Base-by-base conservation (phyloP, 148 eudicot genomes). In the Tetragonia tetragonoides region DNA sequence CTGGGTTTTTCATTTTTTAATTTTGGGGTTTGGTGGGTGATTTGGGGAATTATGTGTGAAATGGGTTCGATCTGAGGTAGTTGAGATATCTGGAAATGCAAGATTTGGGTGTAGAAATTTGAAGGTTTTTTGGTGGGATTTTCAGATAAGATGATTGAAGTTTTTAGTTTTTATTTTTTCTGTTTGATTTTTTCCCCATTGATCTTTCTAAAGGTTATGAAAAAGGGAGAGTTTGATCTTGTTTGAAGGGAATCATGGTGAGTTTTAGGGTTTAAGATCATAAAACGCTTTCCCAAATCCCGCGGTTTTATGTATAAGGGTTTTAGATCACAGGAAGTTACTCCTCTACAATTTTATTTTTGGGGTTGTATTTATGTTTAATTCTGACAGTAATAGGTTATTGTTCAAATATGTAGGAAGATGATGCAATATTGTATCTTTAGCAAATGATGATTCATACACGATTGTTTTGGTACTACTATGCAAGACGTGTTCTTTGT, bases 51-150 rank as follows among this genome's bases (percentile, higher is more conserved):
- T 84, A 21, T 65, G 41, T n/a, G 7, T 12, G 38, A 1, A 61
- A 40, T 77, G 77, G 54, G 74, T 74, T 75, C 74, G 89, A 86
- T 86, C 87, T 75, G 72, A 10, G 67, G n/a, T 16, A 11, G 14
- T 59, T 74, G 34, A 3, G 34, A 15, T 24, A 77, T 76, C 64
- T 14, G 24, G 46, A 42, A 73, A 76, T 40, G 67, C 24, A 56
- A 37, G 80, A 72, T 73, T 77, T 77, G 20, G 51, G 44, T 68
- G 53, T 41, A 6, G 12, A 46, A 41, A 37, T 76, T 38, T 16
- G 64, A 16, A 6, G 14, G 41, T 47, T 71, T 47, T 71, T 74
- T 49, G 41, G 16, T 62, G 21, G 37, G 3, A 9, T 51, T 62
- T 21, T 64, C 53, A 49, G 75, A 3, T 57, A 59, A 28, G 47